These are phyloP conservation scores for Cryphonectria nitschkei DNA, from an alignment of 2,329 filamentous ascomycete genomes.

Conservation along the genomic window DNA sequence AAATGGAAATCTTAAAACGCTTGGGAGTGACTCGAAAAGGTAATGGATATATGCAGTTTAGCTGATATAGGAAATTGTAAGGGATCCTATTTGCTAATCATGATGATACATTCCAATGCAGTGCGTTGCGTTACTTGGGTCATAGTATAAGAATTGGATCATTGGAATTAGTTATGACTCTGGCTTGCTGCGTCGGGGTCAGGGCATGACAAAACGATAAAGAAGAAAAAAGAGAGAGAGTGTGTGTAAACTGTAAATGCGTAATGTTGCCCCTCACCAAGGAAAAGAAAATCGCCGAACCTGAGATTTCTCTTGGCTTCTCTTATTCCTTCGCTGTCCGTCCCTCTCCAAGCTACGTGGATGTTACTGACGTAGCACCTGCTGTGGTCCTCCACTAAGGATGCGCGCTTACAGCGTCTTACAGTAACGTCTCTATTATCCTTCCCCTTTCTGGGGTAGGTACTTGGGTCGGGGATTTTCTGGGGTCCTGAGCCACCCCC, in stretches of 20 bases:
- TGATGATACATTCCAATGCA: not conserved
- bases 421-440: not conserved
- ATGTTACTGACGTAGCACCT: no score
- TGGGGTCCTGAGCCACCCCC: not conserved
- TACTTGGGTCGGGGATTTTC: not conserved
- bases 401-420: not conserved
- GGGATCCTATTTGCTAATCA: not conserved
- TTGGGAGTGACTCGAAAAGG: not conserved
- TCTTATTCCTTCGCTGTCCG: not conserved
- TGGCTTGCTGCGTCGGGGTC: not conserved
- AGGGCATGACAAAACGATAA: not conserved
- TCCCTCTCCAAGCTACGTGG: not conserved
- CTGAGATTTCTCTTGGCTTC: not conserved
- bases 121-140: not conserved
- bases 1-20: not conserved
- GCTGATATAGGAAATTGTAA: not conserved
- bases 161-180: not conserved
- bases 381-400: no score
- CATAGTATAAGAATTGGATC: not conserved
- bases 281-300: not conserved
- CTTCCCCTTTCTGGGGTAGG: not conserved
- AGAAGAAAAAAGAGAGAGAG: not conserved
- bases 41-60: not conserved
- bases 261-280: not conserved
- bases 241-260: not conserved